A percentile compares a stretch with the other conserved stretches of the same genome.
phyloP scores from a whole-genome alignment of 257 asterid species.

The Cynanchum wilfordii region DNA sequence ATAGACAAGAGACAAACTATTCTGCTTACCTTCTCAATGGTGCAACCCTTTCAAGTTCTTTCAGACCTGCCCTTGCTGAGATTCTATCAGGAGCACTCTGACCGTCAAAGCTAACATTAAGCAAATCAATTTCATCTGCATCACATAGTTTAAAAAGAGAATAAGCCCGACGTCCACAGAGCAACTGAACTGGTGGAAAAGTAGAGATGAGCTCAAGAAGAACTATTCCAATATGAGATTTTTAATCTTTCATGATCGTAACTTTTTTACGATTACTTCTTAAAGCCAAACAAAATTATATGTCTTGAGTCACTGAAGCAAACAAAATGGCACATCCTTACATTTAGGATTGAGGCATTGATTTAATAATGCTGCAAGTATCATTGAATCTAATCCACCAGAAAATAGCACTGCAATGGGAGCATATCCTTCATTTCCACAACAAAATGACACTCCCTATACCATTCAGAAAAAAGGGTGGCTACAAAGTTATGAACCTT shows the following conservation, averaged over 20 bases:
- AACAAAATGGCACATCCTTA: conserved; percentile 30
- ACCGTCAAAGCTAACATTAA: conserved; percentile 93
- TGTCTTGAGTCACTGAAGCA: not conserved
- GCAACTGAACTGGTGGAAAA: not conserved
- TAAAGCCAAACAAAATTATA: not conserved
- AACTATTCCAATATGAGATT: not conserved
- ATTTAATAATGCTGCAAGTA: conserved; percentile 78
- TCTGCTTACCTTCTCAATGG: conserved; percentile 61
- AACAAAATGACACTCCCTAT: conserved; percentile 39
- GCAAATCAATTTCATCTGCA: conserved; percentile 86
- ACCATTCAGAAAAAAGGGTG: conserved; percentile 7
- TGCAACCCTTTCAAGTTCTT: conserved; percentile 74
- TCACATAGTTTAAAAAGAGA: conserved; percentile 22
- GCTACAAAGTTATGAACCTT: not conserved
- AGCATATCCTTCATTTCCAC: conserved; percentile 36
- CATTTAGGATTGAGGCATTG: conserved; percentile 74
- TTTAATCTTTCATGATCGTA: not conserved
- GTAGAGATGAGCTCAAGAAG: not conserved
- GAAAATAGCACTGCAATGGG: conserved; percentile 94
- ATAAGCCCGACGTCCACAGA: conserved; percentile 9
- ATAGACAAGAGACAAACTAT: not conserved
- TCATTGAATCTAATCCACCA: conserved; percentile 97
- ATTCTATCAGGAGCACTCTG: conserved; percentile 90
- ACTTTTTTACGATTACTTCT: not conserved
- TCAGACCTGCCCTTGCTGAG: conserved; percentile 77